Conservation (phyloP, 2,329 filamentous ascomycete species). For the Penicillium decumbens region DNA sequence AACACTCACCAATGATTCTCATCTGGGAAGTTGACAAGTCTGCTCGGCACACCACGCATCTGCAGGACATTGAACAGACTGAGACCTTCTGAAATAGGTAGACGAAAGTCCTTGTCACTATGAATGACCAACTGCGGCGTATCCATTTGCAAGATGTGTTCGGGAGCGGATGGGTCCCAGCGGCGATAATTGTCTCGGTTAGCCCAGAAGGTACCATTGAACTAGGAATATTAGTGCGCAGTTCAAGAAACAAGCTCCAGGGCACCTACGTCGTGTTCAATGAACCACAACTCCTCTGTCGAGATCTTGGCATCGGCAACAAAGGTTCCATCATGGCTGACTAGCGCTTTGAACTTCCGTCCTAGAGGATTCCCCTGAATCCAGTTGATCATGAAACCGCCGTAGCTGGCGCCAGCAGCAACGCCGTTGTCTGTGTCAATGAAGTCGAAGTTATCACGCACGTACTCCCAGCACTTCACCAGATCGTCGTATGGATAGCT, state of each 20-base stretch:
- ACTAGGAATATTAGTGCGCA: conserved; percentile 24
- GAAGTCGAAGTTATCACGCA: conserved; percentile 44
- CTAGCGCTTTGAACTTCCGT: conserved; percentile 78
- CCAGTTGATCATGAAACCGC: conserved; percentile 62
- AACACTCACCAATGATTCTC: conserved; percentile 56
- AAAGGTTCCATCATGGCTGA: conserved; percentile 84
- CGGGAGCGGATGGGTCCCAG: conserved; percentile 60
- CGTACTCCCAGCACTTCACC: conserved; percentile 69
- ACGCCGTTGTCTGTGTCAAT: conserved; percentile 39
- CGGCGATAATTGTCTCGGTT: conserved; percentile 60
- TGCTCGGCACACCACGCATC: conserved; percentile 65
- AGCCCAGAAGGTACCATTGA: conserved; percentile 48
- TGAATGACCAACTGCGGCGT: conserved; percentile 84
- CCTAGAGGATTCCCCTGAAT: conserved; percentile 82
- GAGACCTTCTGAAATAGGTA: conserved; percentile 74
- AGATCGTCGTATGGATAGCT: conserved; percentile 70
- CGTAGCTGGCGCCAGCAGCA: conserved; percentile 41
- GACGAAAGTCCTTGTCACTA: conserved; percentile 78
- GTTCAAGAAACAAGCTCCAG: not conserved
- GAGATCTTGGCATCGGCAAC: conserved; percentile 52
- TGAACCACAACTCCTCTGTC: conserved; percentile 52
- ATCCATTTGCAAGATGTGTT: conserved; percentile 61
- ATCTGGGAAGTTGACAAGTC: conserved; percentile 72
- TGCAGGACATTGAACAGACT: conserved; percentile 79
- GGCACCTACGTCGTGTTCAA: conserved; percentile 41